Percentiles rank a stretch among this genome's conserved stretches.
Conservation (phyloP, 1,284 basidiomycete species). For the Rhodotorula sp. region DNA sequence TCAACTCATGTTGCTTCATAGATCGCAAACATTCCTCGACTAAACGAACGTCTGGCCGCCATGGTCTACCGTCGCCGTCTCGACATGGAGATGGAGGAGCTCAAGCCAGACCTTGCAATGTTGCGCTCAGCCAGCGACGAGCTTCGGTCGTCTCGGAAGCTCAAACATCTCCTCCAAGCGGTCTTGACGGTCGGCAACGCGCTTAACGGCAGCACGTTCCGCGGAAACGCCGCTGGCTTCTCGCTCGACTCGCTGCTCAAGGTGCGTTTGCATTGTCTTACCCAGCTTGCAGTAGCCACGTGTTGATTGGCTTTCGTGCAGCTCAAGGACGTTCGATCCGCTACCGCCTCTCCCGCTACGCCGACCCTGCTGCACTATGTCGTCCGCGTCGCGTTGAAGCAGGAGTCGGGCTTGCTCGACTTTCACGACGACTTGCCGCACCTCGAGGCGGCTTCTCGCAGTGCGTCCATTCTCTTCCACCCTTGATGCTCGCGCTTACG, state of each 20-base stretch:
- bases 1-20: slow-evolving; percentile 45
- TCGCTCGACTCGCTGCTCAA: slow-evolving; percentile 75
- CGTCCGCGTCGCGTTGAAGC: slow-evolving; percentile 67
- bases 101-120: slow-evolving; percentile 74
- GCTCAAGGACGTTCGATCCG: slow-evolving; percentile 75
- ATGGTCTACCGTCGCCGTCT: slow-evolving; percentile 80
- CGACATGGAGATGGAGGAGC: slow-evolving; percentile 77
- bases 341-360: slow-evolving; percentile 63
- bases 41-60: slow-evolving; percentile 68
- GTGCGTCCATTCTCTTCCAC: slow-evolving; percentile 52
- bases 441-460: slow-evolving; percentile 74
- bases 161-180: slow-evolving; percentile 58
- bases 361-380: slow-evolving; percentile 85
- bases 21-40: slow-evolving; percentile 74
- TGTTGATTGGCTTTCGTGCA: slow-evolving; percentile 45
- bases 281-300: not conserved
- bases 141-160: slow-evolving; percentile 64
- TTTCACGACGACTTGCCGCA: slow-evolving; percentile 80
- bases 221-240: slow-evolving; percentile 79
- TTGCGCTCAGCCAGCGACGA: slow-evolving; percentile 72
- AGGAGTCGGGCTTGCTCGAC: slow-evolving; percentile 63
- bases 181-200: slow-evolving; percentile 68
- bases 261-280: slow-evolving; percentile 51
- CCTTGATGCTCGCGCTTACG: not conserved
- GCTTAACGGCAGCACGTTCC: slow-evolving; percentile 75